Evolutionary conservation across 768 basidiomycete species (phyloP).

Genomic region (Mycena metata): DNA sequence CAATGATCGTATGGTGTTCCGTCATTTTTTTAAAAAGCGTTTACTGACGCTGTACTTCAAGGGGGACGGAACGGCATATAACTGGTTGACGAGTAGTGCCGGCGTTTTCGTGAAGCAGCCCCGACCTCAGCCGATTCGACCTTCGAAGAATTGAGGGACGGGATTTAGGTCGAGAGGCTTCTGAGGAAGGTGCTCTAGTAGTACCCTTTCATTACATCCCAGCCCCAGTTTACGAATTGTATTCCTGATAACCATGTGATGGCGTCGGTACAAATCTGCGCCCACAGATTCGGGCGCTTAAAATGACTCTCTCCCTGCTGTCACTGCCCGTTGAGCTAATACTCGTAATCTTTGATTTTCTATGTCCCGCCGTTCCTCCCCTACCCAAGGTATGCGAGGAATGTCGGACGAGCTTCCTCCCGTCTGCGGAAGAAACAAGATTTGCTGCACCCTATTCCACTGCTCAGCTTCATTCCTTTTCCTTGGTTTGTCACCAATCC

Average conservation of each 20-base stretch:
- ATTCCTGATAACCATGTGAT: no score
- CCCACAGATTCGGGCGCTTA: no score
- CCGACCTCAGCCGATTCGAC: slow-evolving; percentile 9
- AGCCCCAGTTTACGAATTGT: no score
- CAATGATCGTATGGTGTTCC: slow-evolving; percentile 47
- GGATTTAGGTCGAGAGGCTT: no score
- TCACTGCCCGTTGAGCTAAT: no score
- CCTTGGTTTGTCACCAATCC: not conserved
- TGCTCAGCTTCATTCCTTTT: no score
- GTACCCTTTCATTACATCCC: slow-evolving; percentile 15
- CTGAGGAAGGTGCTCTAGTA: not conserved
- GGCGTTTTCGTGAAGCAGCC: slow-evolving; percentile 22
- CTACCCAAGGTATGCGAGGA: no score
- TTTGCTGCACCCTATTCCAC: not conserved
- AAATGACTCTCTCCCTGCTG: no score
- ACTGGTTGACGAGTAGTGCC: not conserved
- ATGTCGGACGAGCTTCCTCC: no score
- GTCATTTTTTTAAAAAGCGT: not conserved
- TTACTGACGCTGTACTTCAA: not conserved
- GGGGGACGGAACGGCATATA: slow-evolving; percentile 20
- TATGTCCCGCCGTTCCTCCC: no score
- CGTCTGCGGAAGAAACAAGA: not conserved
- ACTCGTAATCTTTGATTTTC: no score
- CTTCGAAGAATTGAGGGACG: not conserved
- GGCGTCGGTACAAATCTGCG: no score